A percentile compares a stretch with the other conserved stretches of the same genome.
Evolutionary conservation across 2,329 filamentous ascomycete genomes (phyloP).

Genomic region (Monosporascus sp.): DNA sequence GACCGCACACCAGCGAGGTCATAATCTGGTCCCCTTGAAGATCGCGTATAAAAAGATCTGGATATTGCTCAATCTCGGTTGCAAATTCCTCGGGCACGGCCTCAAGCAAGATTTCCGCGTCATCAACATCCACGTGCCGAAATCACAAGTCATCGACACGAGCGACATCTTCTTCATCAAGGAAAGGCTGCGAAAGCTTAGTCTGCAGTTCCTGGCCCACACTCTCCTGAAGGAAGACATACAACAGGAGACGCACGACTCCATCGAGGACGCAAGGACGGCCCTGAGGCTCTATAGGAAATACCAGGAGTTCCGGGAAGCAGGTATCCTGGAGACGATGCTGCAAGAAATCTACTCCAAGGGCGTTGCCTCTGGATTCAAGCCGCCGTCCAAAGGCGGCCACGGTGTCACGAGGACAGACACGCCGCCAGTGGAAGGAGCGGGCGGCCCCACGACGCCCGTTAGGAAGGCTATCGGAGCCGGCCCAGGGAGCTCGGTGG

Average conservation of each 20-base stretch:
- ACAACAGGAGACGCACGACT: constrained; percentile 87
- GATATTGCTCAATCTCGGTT: constrained; percentile 91
- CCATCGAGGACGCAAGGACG: constrained; percentile 89
- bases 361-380: constrained; percentile 54
- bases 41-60: constrained; percentile 96
- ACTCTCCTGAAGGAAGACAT: constrained; percentile 89
- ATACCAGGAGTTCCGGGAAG: constrained; percentile 83
- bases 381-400: constrained; percentile 39
- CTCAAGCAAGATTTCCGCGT: constrained; percentile 94
- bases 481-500: background rate
- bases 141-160: constrained; percentile 86
- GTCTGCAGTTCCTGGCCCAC: constrained; percentile 87
- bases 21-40: constrained; percentile 83
- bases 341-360: constrained; percentile 78
- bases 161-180: constrained; percentile 86
- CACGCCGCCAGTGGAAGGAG: constrained; percentile 20
- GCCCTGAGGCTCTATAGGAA: constrained; percentile 85
- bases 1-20: constrained; percentile 56
- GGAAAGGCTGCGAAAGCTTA: constrained; percentile 77
- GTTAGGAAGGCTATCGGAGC: constrained; percentile 7
- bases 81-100: constrained; percentile 89
- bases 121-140: constrained; percentile 95
- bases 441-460: constrained; percentile 15
- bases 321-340: constrained; percentile 76
- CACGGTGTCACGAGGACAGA: constrained; percentile 16